phyloP scores from a whole-genome alignment of 768 basidiomycete species.

The Pleurotus sapidus region DNA sequence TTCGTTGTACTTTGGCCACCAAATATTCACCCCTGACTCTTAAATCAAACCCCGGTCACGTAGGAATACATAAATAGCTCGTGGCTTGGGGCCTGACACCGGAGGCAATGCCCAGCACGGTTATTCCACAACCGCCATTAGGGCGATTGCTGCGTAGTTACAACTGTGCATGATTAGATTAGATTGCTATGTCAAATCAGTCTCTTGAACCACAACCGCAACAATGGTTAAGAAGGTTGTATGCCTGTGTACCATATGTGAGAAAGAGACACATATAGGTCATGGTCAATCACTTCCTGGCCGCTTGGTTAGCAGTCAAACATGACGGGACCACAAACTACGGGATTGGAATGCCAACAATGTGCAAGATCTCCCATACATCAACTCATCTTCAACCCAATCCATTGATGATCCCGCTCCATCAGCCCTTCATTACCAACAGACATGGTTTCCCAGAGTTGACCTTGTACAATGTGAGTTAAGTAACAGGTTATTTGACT shows the following conservation, averaged over 20 bases:
- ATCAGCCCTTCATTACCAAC: no score
- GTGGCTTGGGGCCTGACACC: no score
- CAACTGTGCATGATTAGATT: neutral
- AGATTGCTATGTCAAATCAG: neutral
- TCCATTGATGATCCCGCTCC: neutral
- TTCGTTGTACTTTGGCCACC: no score
- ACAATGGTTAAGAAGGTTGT: neutral
- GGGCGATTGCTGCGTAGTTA: neutral
- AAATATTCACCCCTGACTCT: no score
- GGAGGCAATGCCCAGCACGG: neutral
- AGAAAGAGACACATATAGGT: neutral
- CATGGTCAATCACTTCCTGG: neutral
- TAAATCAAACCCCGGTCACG: no score
- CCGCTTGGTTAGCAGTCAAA: neutral
- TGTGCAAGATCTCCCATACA: neutral
- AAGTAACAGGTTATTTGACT: no score
- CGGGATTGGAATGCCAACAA: neutral
- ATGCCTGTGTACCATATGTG: neutral
- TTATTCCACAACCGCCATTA: neutral
- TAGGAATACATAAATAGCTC: no score
- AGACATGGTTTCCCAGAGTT: neutral
- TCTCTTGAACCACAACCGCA: neutral
- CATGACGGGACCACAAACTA: neutral
- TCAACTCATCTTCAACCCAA: neutral
- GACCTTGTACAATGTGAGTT: neutral